Percentiles rank a stretch among this genome's conserved stretches.
Evolutionary conservation across 2,329 filamentous ascomycete species (phyloP).

Genomic region (Macrophomina phaseolina): DNA sequence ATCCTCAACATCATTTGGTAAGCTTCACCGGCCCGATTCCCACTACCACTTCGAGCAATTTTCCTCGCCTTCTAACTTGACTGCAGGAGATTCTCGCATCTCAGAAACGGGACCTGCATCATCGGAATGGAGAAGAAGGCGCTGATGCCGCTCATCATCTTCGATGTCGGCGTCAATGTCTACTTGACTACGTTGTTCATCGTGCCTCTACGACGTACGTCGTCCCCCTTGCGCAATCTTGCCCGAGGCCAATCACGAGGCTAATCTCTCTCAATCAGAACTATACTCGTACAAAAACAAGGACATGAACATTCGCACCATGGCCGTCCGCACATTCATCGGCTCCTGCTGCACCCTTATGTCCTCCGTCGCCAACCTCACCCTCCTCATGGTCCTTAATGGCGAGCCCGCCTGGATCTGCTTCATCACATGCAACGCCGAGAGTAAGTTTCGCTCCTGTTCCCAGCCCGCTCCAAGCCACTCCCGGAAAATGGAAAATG

Average conservation of each 20-base stretch:
- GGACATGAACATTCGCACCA: background rate
- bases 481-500: background rate
- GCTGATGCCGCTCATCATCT: conserved; percentile 66
- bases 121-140: conserved; percentile 65
- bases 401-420: conserved; percentile 24
- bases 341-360: conserved; percentile 11
- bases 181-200: conserved; percentile 69
- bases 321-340: conserved; percentile 22
- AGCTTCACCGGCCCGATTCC: background rate
- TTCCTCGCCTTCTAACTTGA: background rate
- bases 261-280: background rate
- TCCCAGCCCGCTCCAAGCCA: background rate
- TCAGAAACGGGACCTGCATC: conserved; percentile 50
- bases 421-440: conserved; percentile 17
- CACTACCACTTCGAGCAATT: background rate
- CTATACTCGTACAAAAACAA: conserved; percentile 12
- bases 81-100: conserved; percentile 8
- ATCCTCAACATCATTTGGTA: conserved; percentile 21
- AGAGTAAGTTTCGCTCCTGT: background rate
- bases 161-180: conserved; percentile 66
- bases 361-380: conserved; percentile 6
- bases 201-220: conserved; percentile 56
- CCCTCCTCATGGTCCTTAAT: conserved; percentile 6
- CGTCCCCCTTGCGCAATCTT: background rate
- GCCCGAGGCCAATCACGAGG: background rate